A percentile compares a stretch with the other conserved stretches of the same genome.
These are phyloP conservation scores for Thyridium curvatum DNA, from an alignment of 2,329 filamentous ascomycete genomes.

Conservation along the genomic window DNA sequence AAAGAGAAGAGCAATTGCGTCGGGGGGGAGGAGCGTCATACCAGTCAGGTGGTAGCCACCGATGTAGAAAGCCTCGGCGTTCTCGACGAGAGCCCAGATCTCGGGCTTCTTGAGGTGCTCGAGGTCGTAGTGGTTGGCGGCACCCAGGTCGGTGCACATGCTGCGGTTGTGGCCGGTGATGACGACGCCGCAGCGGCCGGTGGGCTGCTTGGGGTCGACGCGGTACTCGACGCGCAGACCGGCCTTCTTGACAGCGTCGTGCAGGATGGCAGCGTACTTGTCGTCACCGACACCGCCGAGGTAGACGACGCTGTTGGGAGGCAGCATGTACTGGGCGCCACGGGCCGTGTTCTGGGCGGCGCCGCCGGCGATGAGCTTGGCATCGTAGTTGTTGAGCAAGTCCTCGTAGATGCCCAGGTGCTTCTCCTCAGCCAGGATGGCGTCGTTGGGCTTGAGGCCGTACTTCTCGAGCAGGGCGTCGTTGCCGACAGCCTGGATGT, in stretches of 20 bases:
- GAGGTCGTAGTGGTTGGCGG: slow-evolving; percentile 94
- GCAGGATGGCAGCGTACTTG: slow-evolving; percentile 87
- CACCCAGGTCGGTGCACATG: slow-evolving; percentile 90
- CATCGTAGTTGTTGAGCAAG: slow-evolving; percentile 83
- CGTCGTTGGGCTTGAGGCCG: slow-evolving; percentile 89
- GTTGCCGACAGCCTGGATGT: slow-evolving; percentile 86
- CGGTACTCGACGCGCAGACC: slow-evolving; percentile 94
- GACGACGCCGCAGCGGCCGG: slow-evolving; percentile 90
- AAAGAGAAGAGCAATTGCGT: neutral
- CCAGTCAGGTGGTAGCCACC: slow-evolving; percentile 93
- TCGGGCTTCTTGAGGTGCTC: slow-evolving; percentile 87
- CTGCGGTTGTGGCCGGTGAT: slow-evolving; percentile 95
- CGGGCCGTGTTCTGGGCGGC: slow-evolving; percentile 97
- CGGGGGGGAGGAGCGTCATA: slow-evolving; percentile 14
- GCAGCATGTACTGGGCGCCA: slow-evolving; percentile 93
- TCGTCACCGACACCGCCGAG: slow-evolving; percentile 91
- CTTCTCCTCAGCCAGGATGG: slow-evolving; percentile 90
- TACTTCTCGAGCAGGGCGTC: slow-evolving; percentile 88
- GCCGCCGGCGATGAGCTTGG: slow-evolving; percentile 91
- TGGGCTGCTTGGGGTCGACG: slow-evolving; percentile 75
- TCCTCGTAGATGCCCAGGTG: slow-evolving; percentile 90
- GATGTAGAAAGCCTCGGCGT: slow-evolving; percentile 83
- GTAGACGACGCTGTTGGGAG: slow-evolving; percentile 84
- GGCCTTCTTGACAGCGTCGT: slow-evolving; percentile 77
- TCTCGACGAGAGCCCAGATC: slow-evolving; percentile 88